A percentile compares a stretch with the other conserved stretches of the same genome.
These are phyloP conservation scores for Sporothrix protearum DNA, from an alignment of 2,329 filamentous ascomycete genomes.

Conservation along the genomic window DNA sequence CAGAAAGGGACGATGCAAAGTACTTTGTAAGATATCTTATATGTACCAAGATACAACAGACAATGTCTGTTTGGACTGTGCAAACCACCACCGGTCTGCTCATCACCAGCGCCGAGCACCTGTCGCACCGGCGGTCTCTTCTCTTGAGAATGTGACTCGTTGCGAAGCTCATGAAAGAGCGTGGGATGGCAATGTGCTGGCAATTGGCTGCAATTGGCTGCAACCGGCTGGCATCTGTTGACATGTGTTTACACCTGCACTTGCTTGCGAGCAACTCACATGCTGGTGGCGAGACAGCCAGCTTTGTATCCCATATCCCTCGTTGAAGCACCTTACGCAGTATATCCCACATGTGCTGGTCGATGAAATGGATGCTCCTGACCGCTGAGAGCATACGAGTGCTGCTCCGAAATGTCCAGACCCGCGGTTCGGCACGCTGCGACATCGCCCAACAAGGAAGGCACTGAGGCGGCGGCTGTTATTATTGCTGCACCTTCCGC, in stretches of 20 bases:
- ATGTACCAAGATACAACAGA: too few species aligned
- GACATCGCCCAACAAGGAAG: slow-evolving; percentile 12
- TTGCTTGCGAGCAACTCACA: not conserved
- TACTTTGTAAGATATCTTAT: too few species aligned
- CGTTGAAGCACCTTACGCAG: not conserved
- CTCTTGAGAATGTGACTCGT: slow-evolving; percentile 12
- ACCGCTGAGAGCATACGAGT: not conserved
- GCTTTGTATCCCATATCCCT: not conserved
- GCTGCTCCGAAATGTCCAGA: slow-evolving; percentile 13
- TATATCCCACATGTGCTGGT: not conserved
- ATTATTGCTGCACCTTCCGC: not conserved
- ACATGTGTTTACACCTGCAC: not conserved
- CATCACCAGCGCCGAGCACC: not conserved
- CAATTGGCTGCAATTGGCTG: not conserved
- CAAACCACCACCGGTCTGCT: not conserved
- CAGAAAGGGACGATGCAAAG: not conserved
- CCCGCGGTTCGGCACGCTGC: slow-evolving; percentile 28
- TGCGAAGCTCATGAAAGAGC: slow-evolving; percentile 8
- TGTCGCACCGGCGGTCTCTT: not conserved
- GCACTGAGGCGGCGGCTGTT: not conserved
- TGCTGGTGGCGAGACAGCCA: not conserved
- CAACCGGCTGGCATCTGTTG: not conserved
- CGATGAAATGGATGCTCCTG: not conserved
- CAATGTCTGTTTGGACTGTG: too few species aligned
- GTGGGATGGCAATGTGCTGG: not conserved